Evolutionary conservation across 1,284 basidiomycete species (phyloP).

Genomic region (Tilletia walkeri): DNA sequence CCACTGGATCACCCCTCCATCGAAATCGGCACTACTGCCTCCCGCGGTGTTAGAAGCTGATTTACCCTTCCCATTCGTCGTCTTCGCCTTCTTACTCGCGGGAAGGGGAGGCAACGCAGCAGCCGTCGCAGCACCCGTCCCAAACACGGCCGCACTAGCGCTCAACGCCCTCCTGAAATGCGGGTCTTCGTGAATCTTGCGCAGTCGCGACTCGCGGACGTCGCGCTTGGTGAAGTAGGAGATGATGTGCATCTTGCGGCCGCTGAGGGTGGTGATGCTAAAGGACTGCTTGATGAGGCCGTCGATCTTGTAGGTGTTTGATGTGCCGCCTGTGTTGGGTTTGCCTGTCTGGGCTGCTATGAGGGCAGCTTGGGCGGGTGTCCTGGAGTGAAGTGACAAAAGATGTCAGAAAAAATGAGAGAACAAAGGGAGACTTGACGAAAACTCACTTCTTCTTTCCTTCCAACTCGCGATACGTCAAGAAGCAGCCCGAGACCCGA

Average conservation of each 20-base stretch:
- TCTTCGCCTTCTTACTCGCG: background rate
- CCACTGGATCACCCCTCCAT: conserved; percentile 10
- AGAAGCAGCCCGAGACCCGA: conserved; percentile 59
- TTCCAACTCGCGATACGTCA: conserved; percentile 58
- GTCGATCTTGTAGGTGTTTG: conserved; percentile 53
- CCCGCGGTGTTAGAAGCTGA: background rate
- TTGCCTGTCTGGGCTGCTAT: conserved; percentile 27
- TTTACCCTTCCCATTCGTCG: background rate
- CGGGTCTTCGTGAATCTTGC: conserved; percentile 51
- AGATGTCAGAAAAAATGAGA: background rate
- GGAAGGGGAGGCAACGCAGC: background rate
- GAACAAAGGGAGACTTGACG: no score
- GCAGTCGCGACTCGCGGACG: conserved; percentile 41
- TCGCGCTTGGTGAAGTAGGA: conserved; percentile 54
- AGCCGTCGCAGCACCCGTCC: no score
- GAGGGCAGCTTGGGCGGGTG: background rate
- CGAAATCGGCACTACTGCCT: background rate
- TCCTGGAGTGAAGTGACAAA: background rate
- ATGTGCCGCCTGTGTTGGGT: conserved; percentile 37
- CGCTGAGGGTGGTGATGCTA: conserved; percentile 52
- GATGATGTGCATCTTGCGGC: conserved; percentile 54
- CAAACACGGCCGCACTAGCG: background rate
- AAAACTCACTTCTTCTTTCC: conserved; percentile 41
- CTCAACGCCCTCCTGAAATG: conserved; percentile 29
- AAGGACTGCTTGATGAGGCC: conserved; percentile 56